Evolutionary conservation across 148 eudicot genomes (phyloP).

Genomic region (Vaccinium corymbosum): DNA sequence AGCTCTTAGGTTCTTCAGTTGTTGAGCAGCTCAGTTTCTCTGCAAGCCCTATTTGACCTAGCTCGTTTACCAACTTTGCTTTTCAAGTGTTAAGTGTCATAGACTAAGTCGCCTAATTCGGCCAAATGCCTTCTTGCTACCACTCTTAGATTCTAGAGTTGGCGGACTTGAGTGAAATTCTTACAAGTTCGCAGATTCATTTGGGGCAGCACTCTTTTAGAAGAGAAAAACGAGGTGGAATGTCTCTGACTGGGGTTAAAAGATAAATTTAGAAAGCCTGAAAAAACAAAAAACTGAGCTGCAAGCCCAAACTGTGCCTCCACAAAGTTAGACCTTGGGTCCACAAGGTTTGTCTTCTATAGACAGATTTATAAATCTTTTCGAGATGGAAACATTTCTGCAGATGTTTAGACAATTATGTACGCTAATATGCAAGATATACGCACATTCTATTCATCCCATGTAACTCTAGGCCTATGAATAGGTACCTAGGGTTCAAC

Average conservation of each 20-base stretch:
- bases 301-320: not conserved
- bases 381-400: not conserved
- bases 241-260: not conserved
- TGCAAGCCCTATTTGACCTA: too few species aligned
- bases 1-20: too few species aligned
- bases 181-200: not conserved
- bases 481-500: not conserved
- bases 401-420: not conserved
- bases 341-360: not conserved
- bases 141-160: not conserved
- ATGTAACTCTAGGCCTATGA: not conserved
- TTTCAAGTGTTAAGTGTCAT: not conserved
- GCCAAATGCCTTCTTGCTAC: not conserved
- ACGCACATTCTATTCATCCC: not conserved
- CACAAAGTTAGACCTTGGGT: not conserved
- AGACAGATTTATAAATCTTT: not conserved
- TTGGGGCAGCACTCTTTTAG: not conserved
- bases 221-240: not conserved
- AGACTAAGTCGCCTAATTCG: not conserved
- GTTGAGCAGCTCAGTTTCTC: too few species aligned
- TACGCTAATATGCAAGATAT: not conserved
- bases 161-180: not conserved
- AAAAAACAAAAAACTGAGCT: not conserved
- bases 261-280: not conserved
- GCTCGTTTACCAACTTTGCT: too few species aligned